phyloP scores from a whole-genome alignment of 352 stramenopile species.

The Phytophthora nicotianae region DNA sequence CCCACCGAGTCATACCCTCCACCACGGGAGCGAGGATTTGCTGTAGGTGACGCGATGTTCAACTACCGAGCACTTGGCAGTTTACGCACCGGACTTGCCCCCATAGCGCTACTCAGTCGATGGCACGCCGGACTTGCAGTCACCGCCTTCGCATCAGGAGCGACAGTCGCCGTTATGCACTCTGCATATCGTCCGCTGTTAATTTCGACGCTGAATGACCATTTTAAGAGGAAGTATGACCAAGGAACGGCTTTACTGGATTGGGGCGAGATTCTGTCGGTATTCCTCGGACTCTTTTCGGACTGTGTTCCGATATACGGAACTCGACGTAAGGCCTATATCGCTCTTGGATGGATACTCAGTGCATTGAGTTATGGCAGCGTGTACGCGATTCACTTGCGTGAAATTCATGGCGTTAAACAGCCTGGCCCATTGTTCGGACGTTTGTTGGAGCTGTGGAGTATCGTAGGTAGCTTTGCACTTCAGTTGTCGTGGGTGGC shows the following conservation, averaged over 20 bases:
- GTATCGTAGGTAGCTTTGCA: conserved; percentile 35
- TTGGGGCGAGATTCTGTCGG: conserved; percentile 72
- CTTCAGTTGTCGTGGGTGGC: conserved; percentile 51
- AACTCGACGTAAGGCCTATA: conserved; percentile 87
- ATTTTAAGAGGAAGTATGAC: conserved; percentile 43
- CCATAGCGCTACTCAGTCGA: conserved; percentile 41
- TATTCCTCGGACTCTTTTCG: conserved; percentile 87
- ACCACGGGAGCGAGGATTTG: conserved; percentile 20
- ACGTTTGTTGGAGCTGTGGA: conserved; percentile 39
- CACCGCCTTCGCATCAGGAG: conserved; percentile 37
- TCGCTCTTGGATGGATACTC: conserved; percentile 72
- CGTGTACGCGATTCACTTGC: conserved; percentile 17
- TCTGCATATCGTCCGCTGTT: conserved; percentile 53
- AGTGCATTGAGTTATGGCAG: conserved; percentile 25
- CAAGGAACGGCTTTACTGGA: conserved; percentile 50
- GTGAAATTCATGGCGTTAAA: conserved; percentile 8
- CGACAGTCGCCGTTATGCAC: conserved; percentile 36
- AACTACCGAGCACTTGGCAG: conserved; percentile 54
- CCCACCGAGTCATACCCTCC: background rate
- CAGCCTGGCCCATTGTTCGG: conserved; percentile 16
- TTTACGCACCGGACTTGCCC: conserved; percentile 45
- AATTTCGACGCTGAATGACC: conserved; percentile 42
- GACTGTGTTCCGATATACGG: conserved; percentile 83
- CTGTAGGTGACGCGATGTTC: conserved; percentile 46
- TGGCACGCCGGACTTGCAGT: conserved; percentile 49